Base-by-base conservation (phyloP, 768 basidiomycete species). In the Hortiboletus campestris region DNA sequence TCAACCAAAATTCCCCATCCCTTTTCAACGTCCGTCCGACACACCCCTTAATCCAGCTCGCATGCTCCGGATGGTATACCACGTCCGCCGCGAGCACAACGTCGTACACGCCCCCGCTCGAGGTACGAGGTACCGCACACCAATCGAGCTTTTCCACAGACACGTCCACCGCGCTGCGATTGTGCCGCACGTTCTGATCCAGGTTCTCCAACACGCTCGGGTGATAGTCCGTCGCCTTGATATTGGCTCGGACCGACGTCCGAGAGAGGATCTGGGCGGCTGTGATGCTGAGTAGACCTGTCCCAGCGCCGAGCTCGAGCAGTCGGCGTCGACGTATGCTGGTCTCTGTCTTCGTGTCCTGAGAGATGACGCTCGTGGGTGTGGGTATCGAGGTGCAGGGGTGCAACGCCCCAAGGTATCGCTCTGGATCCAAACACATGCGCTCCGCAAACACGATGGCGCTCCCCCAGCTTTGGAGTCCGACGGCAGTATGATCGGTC, bases 261-360 rank as follows among this genome's bases (percentile, higher is more conserved):
- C 55, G 61, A 9, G 52, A 63, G 10, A 82, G 67, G 3, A 85
- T 63, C 61, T 80, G 84, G 2, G 83, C 81, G 2, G 78, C 74
- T 12, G 82, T 76, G 58, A 94, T 85, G 60, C 89, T 89, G n/a
- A 93, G 78, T 51, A 93, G 73, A 5, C 91, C 91, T 0, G 91
- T 94, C 4, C 91, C 91, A 0, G 89, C 88, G 6, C 91, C 91
- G n/a, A 94, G 79, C 69, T 94, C 90, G 41, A 94, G 78, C 13
- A 93, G 64, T 3, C 82, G 74, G 2, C 81, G 55, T 31, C 11
- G 44, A 13, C 28, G 10, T 7, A 19, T 11, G 13, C 16, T 19
- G 22, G 36, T 43, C 17, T n/a, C 25, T 13, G 34, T 9, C 29
- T n/a, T 20, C 14, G 29, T 32, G 17, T 36, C 36, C n/a, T n/a